Evolutionary conservation across 306 rosid genomes (phyloP).

Genomic region (Pterocarpus santalinus): DNA sequence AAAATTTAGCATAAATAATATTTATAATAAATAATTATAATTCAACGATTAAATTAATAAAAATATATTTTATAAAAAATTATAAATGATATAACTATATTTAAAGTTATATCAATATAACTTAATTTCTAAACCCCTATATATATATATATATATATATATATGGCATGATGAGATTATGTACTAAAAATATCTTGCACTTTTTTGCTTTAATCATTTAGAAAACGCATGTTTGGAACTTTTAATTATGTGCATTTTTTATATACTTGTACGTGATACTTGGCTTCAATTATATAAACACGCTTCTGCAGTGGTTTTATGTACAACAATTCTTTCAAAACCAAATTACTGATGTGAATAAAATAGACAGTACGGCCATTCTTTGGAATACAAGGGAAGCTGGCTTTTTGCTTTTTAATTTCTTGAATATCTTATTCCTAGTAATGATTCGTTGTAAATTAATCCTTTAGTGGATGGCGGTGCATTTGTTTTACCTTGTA

Average conservation of each 20-base stretch:
- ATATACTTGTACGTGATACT: slow-evolving; percentile 38
- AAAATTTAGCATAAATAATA: no score
- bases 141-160: background rate
- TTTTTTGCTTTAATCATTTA: slow-evolving; percentile 58
- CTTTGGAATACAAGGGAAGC: slow-evolving; percentile 7
- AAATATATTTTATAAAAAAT: no score
- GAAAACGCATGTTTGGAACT: slow-evolving; percentile 53
- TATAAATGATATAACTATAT: no score
- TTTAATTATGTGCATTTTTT: slow-evolving; percentile 31
- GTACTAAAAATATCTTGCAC: slow-evolving; percentile 31
- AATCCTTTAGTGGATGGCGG: background rate
- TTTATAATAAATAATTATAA: no score
- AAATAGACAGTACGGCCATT: background rate
- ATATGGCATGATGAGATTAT: slow-evolving; percentile 42
- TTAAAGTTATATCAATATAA: no score
- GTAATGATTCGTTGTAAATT: slow-evolving; percentile 8
- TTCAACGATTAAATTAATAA: no score
- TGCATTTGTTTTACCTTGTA: no score
- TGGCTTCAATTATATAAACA: slow-evolving; percentile 42
- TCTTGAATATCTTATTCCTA: slow-evolving; percentile 10
- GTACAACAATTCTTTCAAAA: slow-evolving; percentile 43
- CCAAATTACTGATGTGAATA: slow-evolving; percentile 38
- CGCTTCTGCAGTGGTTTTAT: slow-evolving; percentile 46
- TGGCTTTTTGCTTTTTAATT: slow-evolving; percentile 30
- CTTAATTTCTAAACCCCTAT: background rate